Evolutionary conservation across 768 basidiomycete species (phyloP).

Genomic region (Trametes punicea): DNA sequence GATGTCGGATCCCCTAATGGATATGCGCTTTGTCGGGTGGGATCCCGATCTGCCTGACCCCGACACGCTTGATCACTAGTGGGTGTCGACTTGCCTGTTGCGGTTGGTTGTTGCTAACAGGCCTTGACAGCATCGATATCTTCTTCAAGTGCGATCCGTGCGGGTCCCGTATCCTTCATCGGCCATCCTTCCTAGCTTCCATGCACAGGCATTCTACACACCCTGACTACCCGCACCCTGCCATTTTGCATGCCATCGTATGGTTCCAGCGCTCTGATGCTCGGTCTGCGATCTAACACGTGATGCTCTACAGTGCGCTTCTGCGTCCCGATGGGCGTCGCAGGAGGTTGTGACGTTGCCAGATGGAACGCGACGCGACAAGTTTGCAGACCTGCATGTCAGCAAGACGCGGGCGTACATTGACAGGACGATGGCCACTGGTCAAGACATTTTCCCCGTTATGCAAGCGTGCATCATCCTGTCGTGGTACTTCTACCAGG

Average conservation of each 20-base stretch:
- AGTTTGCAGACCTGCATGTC: slow-evolving; percentile 85
- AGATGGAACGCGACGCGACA: slow-evolving; percentile 76
- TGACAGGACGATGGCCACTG: slow-evolving; percentile 86
- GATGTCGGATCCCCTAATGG: slow-evolving; percentile 52
- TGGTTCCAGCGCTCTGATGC: slow-evolving; percentile 22
- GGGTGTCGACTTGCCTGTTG: slow-evolving; percentile 25
- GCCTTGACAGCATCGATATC: slow-evolving; percentile 67
- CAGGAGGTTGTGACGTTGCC: slow-evolving; percentile 62
- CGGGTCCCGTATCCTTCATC: slow-evolving; percentile 79
- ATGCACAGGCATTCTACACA: slow-evolving; percentile 79
- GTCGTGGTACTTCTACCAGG: slow-evolving; percentile 90
- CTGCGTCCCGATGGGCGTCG: slow-evolving; percentile 80
- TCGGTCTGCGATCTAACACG: slow-evolving; percentile 3
- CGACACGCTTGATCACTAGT: slow-evolving; percentile 72
- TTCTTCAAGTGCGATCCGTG: slow-evolving; percentile 91
- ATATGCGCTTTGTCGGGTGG: slow-evolving; percentile 76
- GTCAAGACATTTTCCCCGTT: slow-evolving; percentile 81
- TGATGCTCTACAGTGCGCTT: slow-evolving; percentile 58
- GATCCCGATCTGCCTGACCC: slow-evolving; percentile 83
- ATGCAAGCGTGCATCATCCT: slow-evolving; percentile 85
- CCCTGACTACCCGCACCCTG: slow-evolving; percentile 83
- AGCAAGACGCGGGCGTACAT: slow-evolving; percentile 86
- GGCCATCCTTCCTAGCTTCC: slow-evolving; percentile 73
- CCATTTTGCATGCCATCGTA: slow-evolving; percentile 89
- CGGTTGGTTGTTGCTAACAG: not conserved